Percentiles rank a stretch among this genome's conserved stretches.
phyloP scores from a whole-genome alignment of 192 early-diverging fungal genomes.

The Coemansia reversa region DNA sequence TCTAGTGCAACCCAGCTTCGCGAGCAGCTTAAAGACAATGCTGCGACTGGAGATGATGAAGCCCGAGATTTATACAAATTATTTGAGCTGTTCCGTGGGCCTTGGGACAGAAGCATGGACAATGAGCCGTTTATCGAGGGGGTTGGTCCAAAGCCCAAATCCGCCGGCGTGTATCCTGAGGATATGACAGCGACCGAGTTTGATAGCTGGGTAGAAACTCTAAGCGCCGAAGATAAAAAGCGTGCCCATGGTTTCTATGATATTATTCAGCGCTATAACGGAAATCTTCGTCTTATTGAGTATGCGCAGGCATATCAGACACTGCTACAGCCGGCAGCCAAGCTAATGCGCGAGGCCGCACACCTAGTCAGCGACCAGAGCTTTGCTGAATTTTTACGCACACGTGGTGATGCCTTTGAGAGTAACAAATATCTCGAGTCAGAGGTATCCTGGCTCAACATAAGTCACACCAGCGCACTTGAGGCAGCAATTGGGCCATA shows the following conservation, averaged over 20 bases:
- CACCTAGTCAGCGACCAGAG: constrained; percentile 57
- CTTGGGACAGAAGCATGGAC: constrained; percentile 2
- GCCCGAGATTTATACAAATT: constrained; percentile 43
- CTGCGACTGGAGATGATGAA: constrained; percentile 15
- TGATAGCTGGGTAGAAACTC: constrained; percentile 16
- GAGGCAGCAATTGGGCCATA: constrained; percentile 73
- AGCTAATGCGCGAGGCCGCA: constrained; percentile 59
- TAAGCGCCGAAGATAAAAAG: constrained; percentile 53
- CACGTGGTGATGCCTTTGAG: constrained; percentile 58
- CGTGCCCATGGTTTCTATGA: constrained; percentile 70
- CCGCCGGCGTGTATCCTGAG: too few relatives aligned
- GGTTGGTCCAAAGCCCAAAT: too few relatives aligned
- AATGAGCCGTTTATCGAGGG: too few relatives aligned
- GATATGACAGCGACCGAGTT: too few relatives aligned
- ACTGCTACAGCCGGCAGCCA: constrained; percentile 56
- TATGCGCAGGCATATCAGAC: constrained; percentile 63
- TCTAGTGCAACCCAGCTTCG: constrained; percentile 58
- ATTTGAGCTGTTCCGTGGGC: constrained; percentile 68
- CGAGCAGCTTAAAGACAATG: constrained; percentile 45
- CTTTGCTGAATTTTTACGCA: constrained; percentile 60
- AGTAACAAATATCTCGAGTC: constrained; percentile 66
- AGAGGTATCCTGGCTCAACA: constrained; percentile 68
- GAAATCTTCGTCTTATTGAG: constrained; percentile 45
- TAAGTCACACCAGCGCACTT: constrained; percentile 61
- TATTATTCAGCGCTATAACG: constrained; percentile 45